These are phyloP conservation scores for Penicillium dipodomyicola DNA, from an alignment of 495 filamentous ascomycete genomes.

Conservation along the genomic window DNA sequence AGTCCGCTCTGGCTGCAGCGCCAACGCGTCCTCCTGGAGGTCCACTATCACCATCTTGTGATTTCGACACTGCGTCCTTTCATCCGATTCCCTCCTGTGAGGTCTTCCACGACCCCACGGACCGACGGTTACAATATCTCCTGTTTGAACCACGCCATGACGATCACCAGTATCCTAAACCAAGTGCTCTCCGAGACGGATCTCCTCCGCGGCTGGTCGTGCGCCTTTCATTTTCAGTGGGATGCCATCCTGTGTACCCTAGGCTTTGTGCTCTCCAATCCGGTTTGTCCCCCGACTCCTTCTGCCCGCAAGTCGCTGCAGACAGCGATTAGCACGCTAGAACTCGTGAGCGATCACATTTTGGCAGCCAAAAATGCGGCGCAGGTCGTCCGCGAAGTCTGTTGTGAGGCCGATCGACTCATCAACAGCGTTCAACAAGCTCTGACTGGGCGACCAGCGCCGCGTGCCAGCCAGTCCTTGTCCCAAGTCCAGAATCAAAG, in stretches of 20 bases:
- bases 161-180: slow-evolving; percentile 48
- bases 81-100: slow-evolving; percentile 37
- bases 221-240: slow-evolving; percentile 54
- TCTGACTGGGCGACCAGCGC: background rate
- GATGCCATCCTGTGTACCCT: slow-evolving; percentile 50
- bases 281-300: background rate
- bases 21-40: slow-evolving; percentile 52
- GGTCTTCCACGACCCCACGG: background rate
- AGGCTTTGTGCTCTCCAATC: slow-evolving; percentile 35
- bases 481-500: background rate
- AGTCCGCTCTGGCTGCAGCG: slow-evolving; percentile 44
- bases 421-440: background rate
- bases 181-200: slow-evolving; percentile 46
- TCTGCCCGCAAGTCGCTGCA: background rate
- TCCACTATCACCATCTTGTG: slow-evolving; percentile 47
- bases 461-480: background rate
- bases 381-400: background rate
- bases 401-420: background rate
- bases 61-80: slow-evolving; percentile 49
- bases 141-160: slow-evolving; percentile 41
- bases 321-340: background rate
- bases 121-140: background rate
- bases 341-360: background rate
- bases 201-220: slow-evolving; percentile 49
- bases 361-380: background rate